These are phyloP conservation scores for Pleurotus djamor DNA, from an alignment of 768 basidiomycete species.

Conservation along the genomic window DNA sequence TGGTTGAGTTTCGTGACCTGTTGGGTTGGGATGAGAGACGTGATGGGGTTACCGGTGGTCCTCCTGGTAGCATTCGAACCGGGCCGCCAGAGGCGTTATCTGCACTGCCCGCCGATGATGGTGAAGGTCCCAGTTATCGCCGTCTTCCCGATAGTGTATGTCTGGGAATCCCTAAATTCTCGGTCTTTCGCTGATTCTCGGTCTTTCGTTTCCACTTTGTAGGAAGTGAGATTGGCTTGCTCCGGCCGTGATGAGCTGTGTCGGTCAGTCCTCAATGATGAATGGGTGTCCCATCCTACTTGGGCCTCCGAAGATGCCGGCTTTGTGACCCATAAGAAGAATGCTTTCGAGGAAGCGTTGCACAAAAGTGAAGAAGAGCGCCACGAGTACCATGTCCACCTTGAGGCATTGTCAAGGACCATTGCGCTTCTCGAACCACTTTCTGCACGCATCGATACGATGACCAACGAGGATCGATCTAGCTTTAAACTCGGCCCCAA, in stretches of 20 bases:
- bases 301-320: constrained; percentile 98
- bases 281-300: constrained; percentile 98
- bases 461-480: constrained; percentile 84
- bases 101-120: constrained; percentile 78
- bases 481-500: constrained; percentile 81
- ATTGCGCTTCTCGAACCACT: constrained; percentile 92
- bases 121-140: constrained; percentile 93
- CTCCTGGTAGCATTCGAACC: constrained; percentile 76
- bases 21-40: constrained; percentile 75
- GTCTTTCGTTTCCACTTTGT: constrained; percentile 11
- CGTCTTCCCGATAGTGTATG: constrained; percentile 84
- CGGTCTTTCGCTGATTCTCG: neutral
- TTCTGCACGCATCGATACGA: constrained; percentile 77
- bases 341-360: constrained; percentile 91
- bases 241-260: constrained; percentile 94
- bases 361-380: constrained; percentile 98
- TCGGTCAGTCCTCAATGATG: constrained; percentile 94
- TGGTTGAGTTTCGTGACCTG: constrained; percentile 82
- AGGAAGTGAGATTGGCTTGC: constrained; percentile 91
- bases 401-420: constrained; percentile 88
- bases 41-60: constrained; percentile 62
- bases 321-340: constrained; percentile 95
- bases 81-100: constrained; percentile 75
- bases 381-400: constrained; percentile 95
- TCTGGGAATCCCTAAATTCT: constrained; percentile 12